phyloP scores from a whole-genome alignment of 352 stramenopile species.

The Pythium phragmiticola region DNA sequence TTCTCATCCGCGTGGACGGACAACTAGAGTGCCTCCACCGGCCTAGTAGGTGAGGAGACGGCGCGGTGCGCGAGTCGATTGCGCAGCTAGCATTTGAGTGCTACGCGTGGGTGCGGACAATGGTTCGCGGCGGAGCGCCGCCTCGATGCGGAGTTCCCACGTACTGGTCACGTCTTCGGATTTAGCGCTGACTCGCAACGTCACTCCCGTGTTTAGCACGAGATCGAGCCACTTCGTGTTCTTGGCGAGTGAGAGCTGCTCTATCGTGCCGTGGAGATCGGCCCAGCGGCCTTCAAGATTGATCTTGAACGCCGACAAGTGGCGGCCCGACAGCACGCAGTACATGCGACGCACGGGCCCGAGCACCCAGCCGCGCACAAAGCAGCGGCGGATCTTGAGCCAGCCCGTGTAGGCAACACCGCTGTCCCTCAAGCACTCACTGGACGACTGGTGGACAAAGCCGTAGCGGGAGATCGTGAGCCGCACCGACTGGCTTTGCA shows the following conservation, averaged over 20 bases:
- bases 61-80: neutral
- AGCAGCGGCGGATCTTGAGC: slow-evolving; percentile 26
- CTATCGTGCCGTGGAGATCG: slow-evolving; percentile 34
- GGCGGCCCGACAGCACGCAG: slow-evolving; percentile 32
- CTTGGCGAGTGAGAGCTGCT: slow-evolving; percentile 4
- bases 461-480: slow-evolving; percentile 20
- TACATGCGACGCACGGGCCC: slow-evolving; percentile 27
- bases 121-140: slow-evolving; percentile 15
- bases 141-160: slow-evolving; percentile 20
- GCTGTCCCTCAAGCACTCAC: neutral
- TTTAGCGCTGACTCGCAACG: slow-evolving; percentile 7
- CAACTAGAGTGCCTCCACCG: neutral
- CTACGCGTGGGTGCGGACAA: neutral
- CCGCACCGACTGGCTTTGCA: slow-evolving; percentile 16
- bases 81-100: neutral
- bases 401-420: slow-evolving; percentile 30
- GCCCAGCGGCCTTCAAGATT: slow-evolving; percentile 45
- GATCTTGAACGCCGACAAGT: slow-evolving; percentile 37
- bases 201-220: slow-evolving; percentile 12
- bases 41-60: slow-evolving; percentile 24
- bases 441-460: slow-evolving; percentile 21
- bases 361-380: slow-evolving; percentile 23
- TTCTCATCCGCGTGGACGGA: neutral
- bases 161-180: slow-evolving; percentile 3
- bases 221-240: slow-evolving; percentile 31